These are phyloP conservation scores for Hypoxylon rubiginosum DNA, from an alignment of 2,329 filamentous ascomycete genomes.

Conservation along the genomic window DNA sequence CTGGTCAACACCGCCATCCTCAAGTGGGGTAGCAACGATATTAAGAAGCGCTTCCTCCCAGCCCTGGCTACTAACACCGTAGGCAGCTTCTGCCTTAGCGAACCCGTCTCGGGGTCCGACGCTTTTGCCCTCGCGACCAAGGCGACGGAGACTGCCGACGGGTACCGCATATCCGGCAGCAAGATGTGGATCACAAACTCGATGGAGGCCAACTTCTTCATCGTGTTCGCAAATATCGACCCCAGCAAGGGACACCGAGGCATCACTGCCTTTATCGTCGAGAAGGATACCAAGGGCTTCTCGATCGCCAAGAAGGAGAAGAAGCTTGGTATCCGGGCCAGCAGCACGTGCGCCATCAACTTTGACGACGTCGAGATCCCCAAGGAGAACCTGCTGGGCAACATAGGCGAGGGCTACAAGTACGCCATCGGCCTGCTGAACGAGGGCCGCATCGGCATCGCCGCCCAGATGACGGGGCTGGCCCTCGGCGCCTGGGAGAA, in stretches of 20 bases:
- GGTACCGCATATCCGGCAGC: slow-evolving; percentile 88
- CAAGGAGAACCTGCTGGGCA: slow-evolving; percentile 86
- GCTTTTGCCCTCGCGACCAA: slow-evolving; percentile 95
- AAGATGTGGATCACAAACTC: slow-evolving; percentile 99
- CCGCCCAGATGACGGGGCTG: slow-evolving; percentile 97
- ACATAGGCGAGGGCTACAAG: slow-evolving; percentile 95
- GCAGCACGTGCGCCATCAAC: slow-evolving; percentile 96
- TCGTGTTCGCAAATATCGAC: slow-evolving; percentile 97
- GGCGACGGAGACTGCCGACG: slow-evolving; percentile 83
- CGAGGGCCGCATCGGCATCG: slow-evolving; percentile 97
- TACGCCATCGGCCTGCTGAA: slow-evolving; percentile 95
- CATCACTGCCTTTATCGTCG: slow-evolving; percentile 95
- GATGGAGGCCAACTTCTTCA: slow-evolving; percentile 93
- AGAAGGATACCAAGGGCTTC: slow-evolving; percentile 91
- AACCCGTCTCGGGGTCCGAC: slow-evolving; percentile 93
- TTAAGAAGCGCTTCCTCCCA: slow-evolving; percentile 91
- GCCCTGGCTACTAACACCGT: slow-evolving; percentile 90
- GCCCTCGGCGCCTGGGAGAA: slow-evolving; percentile 96
- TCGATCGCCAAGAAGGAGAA: slow-evolving; percentile 99
- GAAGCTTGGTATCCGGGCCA: slow-evolving; percentile 97
- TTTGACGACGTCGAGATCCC: slow-evolving; percentile 97
- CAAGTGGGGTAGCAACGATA: slow-evolving; percentile 81
- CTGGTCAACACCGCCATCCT: slow-evolving; percentile 94
- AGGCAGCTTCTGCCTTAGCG: slow-evolving; percentile 91
- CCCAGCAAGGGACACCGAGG: slow-evolving; percentile 95